phyloP scores from a whole-genome alignment of 306 rosid genomes.

The Trifolium fragiferum region DNA sequence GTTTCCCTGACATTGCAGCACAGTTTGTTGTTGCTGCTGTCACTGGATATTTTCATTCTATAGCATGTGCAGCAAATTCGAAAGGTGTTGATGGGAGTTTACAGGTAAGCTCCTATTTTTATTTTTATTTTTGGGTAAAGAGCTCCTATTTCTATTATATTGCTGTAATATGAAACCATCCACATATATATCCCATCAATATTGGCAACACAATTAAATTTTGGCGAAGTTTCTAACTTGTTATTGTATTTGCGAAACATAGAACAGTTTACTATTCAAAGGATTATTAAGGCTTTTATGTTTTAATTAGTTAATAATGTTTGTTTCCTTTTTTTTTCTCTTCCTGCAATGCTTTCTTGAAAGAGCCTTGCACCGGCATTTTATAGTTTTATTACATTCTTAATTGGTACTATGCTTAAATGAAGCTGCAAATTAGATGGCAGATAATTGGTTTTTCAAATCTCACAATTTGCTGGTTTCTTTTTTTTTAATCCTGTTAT shows the following conservation, averaged over 20 bases:
- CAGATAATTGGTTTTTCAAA: neutral
- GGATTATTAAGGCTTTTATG: neutral
- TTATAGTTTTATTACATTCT: conserved; percentile 14
- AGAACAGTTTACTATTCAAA: conserved; percentile 2
- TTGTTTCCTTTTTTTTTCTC: conserved; percentile 19
- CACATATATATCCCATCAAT: conserved; percentile 20
- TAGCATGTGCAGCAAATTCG: conserved; percentile 95
- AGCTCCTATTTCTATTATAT: too few species aligned
- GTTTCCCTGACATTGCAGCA: conserved; percentile 71
- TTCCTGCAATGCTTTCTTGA: neutral
- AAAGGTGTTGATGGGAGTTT: conserved; percentile 98
- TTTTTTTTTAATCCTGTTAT: too few species aligned
- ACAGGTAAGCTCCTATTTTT: conserved; percentile 64
- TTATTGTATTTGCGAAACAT: conserved; percentile 2
- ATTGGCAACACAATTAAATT: conserved; percentile 15
- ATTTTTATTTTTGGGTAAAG: too few species aligned
- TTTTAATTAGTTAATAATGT: neutral
- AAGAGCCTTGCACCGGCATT: neutral
- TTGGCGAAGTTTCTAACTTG: conserved; percentile 1
- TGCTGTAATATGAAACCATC: conserved; percentile 31
- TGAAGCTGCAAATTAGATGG: neutral
- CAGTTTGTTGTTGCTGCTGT: conserved; percentile 94
- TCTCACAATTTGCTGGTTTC: neutral
- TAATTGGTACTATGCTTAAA: conserved; percentile 9
- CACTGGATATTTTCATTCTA: conserved; percentile 96